Evolutionary conservation across 257 asterid genomes (phyloP).

Genomic region (Solanum rostratum): DNA sequence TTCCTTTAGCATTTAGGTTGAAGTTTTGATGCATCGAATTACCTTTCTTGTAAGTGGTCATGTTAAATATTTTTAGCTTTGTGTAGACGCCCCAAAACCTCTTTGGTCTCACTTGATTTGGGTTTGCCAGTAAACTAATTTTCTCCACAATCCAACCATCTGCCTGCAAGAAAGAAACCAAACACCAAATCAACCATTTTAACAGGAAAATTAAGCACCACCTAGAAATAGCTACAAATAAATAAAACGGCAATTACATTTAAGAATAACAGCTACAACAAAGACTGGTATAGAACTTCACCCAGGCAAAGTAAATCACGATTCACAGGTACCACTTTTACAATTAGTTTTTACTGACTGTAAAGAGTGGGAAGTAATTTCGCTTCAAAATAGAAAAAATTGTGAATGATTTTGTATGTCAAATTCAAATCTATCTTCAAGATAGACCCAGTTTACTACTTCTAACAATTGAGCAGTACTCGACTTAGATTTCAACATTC

Average conservation of each 20-base stretch:
- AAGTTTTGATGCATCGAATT: not conserved
- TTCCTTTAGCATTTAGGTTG: not conserved
- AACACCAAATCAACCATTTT: not conserved
- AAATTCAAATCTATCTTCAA: not conserved
- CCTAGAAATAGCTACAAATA: not conserved
- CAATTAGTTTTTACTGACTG: not conserved
- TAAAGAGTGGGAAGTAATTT: not conserved
- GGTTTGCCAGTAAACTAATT: slow-evolving; percentile 77
- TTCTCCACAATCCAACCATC: slow-evolving; percentile 98
- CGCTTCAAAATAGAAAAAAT: not conserved
- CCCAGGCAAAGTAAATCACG: not conserved
- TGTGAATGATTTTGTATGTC: not conserved
- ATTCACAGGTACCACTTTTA: not conserved
- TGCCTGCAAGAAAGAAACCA: slow-evolving; percentile 44
- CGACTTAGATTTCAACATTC: not conserved
- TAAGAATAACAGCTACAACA: not conserved
- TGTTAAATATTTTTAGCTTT: slow-evolving; percentile 85
- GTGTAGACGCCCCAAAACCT: slow-evolving; percentile 99
- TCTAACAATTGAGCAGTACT: not conserved
- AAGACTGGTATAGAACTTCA: not conserved
- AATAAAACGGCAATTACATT: not conserved
- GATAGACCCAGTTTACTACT: not conserved
- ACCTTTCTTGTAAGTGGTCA: slow-evolving; percentile 93
- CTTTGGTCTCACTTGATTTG: slow-evolving; percentile 78
- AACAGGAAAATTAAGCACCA: not conserved